These are phyloP conservation scores for Chamaecyparis obtusa DNA, from an alignment of 75 land plant species.

Conservation along the genomic window DNA sequence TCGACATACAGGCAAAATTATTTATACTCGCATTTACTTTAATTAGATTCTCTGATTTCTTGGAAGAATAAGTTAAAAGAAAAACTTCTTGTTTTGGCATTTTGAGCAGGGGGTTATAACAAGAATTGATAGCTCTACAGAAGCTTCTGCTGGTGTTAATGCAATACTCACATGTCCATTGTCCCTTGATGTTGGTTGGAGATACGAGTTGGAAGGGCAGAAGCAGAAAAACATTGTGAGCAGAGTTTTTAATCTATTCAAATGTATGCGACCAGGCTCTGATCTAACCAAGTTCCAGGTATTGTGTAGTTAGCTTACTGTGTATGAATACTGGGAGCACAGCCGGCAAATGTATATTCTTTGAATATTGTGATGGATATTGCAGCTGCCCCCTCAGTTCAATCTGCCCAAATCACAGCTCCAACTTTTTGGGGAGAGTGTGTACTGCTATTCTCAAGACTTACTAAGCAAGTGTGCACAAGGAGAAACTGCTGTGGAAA, in stretches of 20 bases:
- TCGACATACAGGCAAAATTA: background rate
- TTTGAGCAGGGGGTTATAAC: background rate
- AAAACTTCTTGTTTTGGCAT: background rate
- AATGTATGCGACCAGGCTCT: conserved; percentile 62
- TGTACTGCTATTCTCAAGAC: conserved; percentile 59
- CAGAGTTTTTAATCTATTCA: conserved; percentile 35
- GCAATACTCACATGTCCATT: background rate
- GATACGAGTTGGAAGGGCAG: background rate
- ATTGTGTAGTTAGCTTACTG: background rate
- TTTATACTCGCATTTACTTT: background rate
- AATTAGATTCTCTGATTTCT: background rate
- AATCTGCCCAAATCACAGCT: conserved; percentile 90
- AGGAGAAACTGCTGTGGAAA: conserved; percentile 44
- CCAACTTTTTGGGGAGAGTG: conserved; percentile 70
- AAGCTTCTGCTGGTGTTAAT: background rate
- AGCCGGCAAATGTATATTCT: background rate
- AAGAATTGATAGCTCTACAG: background rate
- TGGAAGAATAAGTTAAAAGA: background rate
- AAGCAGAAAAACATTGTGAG: background rate
- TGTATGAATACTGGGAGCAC: background rate
- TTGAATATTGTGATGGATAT: background rate
- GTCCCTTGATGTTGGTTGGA: background rate
- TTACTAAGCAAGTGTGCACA: conserved; percentile 44
- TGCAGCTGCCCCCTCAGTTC: conserved; percentile 71
- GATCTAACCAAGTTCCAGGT: conserved; percentile 71